Base-by-base conservation (phyloP, 1,284 basidiomycete genomes). In the Schizophyllum amplum region DNA sequence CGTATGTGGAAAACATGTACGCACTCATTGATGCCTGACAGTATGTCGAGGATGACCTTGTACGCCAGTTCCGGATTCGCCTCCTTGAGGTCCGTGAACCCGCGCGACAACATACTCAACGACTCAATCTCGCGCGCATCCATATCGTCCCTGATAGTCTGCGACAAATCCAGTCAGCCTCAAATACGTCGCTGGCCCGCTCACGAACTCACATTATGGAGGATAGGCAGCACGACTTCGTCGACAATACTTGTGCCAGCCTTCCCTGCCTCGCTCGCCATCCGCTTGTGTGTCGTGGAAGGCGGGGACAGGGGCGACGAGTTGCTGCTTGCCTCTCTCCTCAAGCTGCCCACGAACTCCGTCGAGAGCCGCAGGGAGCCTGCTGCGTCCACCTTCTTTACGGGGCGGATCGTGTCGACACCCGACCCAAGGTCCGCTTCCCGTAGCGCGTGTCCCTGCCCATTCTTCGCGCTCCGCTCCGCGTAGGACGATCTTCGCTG, bases 1-100 rank as follows among this genome's bases (percentile, higher is more conserved):
- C 55, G 24, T 23, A 25, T 27, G 23, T 52, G 42, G 27, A 54
- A 49, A 47, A 26, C 24, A 21, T 54, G 53, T 13, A 80, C 90
- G 62, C 70, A 94, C 91, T 92, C 87, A 69, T 95, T 92, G 67
- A 98, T 90, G 23, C 91, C 92, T 24, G 86, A 80, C n/a, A 98
- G 75, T 54, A 98, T 82, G 65, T 97, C 94, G 54, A 94, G 82
- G 50, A 98, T 82, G 54, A 95, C 75, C 59, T 84, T 86, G 69
- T 96, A 96, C 0, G 91, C 88, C 13, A 96, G 75, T 58, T 87
- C 84, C 0, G 94, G 83, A 65, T 95, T 94, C 24, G 83, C 81
- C 24, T 87, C 82, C 59, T 84, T 85, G 24, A 98, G 77, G 65
- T 94, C 92, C 53, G 82, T 74, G 69, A 98, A 97, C 0, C 95